Evolutionary conservation across 208 protist species (phyloP).

Genomic region (Leishmania guyanensis): DNA sequence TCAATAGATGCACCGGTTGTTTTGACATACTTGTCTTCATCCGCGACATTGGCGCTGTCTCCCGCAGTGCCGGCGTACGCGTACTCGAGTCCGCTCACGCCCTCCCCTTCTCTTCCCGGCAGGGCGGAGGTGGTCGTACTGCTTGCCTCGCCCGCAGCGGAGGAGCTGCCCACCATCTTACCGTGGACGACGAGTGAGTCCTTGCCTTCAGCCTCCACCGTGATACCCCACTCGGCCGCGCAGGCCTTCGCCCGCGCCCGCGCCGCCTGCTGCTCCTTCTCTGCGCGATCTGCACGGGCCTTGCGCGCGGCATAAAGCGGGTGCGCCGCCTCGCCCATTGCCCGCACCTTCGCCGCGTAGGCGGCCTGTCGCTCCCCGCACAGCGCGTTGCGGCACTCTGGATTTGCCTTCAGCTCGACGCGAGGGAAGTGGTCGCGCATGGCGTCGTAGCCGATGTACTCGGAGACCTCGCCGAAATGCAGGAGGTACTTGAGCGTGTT

Average conservation of each 20-base stretch:
- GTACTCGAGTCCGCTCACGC: slow-evolving; percentile 39
- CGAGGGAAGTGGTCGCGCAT: slow-evolving; percentile 95
- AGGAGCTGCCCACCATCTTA: neutral
- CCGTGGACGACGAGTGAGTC: slow-evolving; percentile 25
- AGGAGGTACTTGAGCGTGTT: slow-evolving; percentile 96
- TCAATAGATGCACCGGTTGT: slow-evolving; percentile 44
- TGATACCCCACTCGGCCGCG: slow-evolving; percentile 85
- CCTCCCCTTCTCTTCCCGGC: neutral
- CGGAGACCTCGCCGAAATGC: slow-evolving; percentile 92
- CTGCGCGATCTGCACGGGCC: slow-evolving; percentile 47
- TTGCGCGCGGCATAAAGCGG: slow-evolving; percentile 57
- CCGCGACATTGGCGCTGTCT: slow-evolving; percentile 3
- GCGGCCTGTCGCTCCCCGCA: slow-evolving; percentile 78
- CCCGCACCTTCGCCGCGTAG: slow-evolving; percentile 46
- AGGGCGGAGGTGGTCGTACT: neutral
- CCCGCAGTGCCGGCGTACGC: slow-evolving; percentile 27
- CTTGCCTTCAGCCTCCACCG: slow-evolving; percentile 50
- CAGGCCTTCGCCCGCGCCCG: slow-evolving; percentile 50
- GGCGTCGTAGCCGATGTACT: slow-evolving; percentile 96
- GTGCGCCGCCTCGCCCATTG: slow-evolving; percentile 50
- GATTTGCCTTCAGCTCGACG: slow-evolving; percentile 92
- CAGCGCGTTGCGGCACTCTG: slow-evolving; percentile 75
- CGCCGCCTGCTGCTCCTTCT: slow-evolving; percentile 37
- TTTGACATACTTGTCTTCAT: slow-evolving; percentile 19
- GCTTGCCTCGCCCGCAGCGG: neutral